Conservation (phyloP, 176 grass and related monocot genomes). For the Raddia guianensis region DNA sequence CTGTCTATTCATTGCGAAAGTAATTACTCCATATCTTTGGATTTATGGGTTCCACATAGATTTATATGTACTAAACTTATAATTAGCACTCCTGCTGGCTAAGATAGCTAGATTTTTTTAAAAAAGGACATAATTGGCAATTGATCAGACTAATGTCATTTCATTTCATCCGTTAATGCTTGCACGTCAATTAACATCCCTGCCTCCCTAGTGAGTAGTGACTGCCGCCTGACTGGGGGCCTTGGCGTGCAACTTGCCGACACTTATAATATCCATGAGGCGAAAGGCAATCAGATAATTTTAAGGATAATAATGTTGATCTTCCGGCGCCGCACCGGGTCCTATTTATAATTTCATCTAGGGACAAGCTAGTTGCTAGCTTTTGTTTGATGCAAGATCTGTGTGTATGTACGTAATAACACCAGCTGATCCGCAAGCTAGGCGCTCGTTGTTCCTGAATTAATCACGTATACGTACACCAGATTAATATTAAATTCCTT, state of each 20-base stretch:
- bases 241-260: slow-evolving; percentile 12
- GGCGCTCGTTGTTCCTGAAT: no score
- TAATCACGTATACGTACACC: no score
- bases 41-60: neutral
- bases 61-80: neutral
- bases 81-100: neutral
- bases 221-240: neutral
- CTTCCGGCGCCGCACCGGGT: neutral
- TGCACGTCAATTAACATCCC: neutral
- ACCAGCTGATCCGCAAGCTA: no score
- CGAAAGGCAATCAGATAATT: neutral
- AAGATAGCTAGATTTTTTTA: neutral
- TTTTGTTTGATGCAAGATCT: no score
- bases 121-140: neutral
- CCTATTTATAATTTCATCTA: neutral
- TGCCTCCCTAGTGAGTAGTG: neutral
- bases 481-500: no score
- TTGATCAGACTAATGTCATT: neutral
- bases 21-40: neutral
- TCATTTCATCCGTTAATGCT: neutral
- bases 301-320: neutral
- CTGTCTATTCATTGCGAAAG: no score
- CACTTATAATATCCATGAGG: slow-evolving; percentile 5
- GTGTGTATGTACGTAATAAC: no score
- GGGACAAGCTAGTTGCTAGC: neutral